Evolutionary conservation across 1,284 basidiomycete species (phyloP).

Genomic region (Cerrena zonata): DNA sequence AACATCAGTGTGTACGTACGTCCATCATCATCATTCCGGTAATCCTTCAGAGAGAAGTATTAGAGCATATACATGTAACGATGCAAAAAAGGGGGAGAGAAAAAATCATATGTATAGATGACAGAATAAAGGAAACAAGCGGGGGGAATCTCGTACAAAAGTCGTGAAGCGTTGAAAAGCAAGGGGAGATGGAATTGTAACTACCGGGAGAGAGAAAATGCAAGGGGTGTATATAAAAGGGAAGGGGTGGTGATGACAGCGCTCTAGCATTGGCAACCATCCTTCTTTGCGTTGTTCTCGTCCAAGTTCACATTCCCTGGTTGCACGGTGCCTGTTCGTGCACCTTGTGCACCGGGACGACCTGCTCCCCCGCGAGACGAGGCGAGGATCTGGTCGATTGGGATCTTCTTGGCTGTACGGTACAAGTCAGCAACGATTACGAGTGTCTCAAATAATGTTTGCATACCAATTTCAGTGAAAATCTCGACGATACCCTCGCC

Average conservation of each 20-base stretch:
- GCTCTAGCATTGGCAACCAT: constrained; percentile 74
- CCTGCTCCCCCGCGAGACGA: constrained; percentile 61
- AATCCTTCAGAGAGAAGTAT: neutral
- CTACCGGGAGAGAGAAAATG: constrained; percentile 8
- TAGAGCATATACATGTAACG: constrained; percentile 30
- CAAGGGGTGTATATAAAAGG: constrained; percentile 3
- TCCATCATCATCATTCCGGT: neutral
- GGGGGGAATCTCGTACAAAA: constrained; percentile 17
- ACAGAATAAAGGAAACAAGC: constrained; percentile 22
- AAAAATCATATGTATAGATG: constrained; percentile 32
- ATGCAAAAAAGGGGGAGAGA: constrained; percentile 13
- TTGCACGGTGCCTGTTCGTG: constrained; percentile 45
- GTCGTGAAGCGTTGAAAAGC: constrained; percentile 17
- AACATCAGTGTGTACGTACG: too few relatives aligned
- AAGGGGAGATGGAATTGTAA: neutral
- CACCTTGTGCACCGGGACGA: constrained; percentile 54
- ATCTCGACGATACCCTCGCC: constrained; percentile 95
- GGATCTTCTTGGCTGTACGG: constrained; percentile 84
- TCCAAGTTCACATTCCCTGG: constrained; percentile 67
- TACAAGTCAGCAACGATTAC: constrained; percentile 7
- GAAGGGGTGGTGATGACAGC: constrained; percentile 3
- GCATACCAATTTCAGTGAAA: constrained; percentile 94
- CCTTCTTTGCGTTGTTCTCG: constrained; percentile 64
- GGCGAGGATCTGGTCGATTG: constrained; percentile 86
- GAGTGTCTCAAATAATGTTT: constrained; percentile 4